A percentile compares a stretch with the other conserved stretches of the same genome.
phyloP scores from a whole-genome alignment of 1,284 basidiomycete species.

The Melanopsichium pennsylvanicum region DNA sequence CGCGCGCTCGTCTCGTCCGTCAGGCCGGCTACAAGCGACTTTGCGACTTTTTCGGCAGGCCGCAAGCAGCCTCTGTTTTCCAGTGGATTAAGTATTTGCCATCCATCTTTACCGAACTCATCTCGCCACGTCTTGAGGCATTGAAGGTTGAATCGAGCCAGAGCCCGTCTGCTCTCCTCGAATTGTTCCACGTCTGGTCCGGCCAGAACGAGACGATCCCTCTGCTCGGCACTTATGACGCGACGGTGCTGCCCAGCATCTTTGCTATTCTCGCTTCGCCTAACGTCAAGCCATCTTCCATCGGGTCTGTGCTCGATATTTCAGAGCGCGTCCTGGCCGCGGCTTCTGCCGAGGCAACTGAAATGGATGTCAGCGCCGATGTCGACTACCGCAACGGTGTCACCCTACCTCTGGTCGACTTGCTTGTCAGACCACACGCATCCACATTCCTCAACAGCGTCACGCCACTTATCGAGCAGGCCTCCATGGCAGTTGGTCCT shows the following conservation, averaged over 20 bases:
- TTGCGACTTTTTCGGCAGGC: constrained; percentile 81
- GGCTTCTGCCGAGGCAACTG: constrained; percentile 16
- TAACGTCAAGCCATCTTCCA: constrained; percentile 85
- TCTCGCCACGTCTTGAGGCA: constrained; percentile 80
- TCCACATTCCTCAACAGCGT: constrained; percentile 78
- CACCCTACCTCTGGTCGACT: constrained; percentile 17
- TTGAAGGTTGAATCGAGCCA: constrained; percentile 89
- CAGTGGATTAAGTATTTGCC: constrained; percentile 79
- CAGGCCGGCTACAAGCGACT: constrained; percentile 86
- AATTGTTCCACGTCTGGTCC: constrained; percentile 85
- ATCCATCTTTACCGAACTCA: constrained; percentile 75
- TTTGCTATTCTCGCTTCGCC: constrained; percentile 82
- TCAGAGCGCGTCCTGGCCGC: constrained; percentile 75
- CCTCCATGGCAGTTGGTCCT: constrained; percentile 72
- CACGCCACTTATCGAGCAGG: constrained; percentile 66
- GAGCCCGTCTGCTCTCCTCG: constrained; percentile 85
- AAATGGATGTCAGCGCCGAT: constrained; percentile 18
- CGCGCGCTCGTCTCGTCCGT: constrained; percentile 70
- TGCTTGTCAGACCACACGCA: constrained; percentile 79
- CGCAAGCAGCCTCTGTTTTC: constrained; percentile 69
- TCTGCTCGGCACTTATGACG: constrained; percentile 78
- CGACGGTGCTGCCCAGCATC: constrained; percentile 76
- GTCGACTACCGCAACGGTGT: constrained; percentile 18
- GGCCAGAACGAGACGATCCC: constrained; percentile 71
- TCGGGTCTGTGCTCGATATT: constrained; percentile 84